Evolutionary conservation across 2,329 filamentous ascomycete species (phyloP), one percentile per base, ranked within the genome.

Genomic region (Pseudogymnoascus sp.): DNA sequence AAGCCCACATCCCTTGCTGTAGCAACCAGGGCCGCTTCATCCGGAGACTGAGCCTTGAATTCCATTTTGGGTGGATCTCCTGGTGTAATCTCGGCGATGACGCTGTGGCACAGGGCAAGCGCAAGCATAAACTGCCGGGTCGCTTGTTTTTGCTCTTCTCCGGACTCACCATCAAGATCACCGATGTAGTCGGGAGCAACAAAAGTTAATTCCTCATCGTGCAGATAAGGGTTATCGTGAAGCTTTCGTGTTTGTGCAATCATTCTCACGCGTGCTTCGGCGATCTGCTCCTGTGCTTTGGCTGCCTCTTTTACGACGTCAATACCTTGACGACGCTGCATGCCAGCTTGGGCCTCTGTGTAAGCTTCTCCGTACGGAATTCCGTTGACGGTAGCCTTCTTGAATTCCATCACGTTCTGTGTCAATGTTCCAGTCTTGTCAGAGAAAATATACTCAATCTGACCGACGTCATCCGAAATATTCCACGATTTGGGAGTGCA

Each of bases 401-500:
- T 99, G 84, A 97, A 99, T 75, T 99, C 96, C 95, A 96, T 96
- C 62, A 96, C 89, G 73, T 96, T 96, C 71, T 96, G 91, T 0
- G 91, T 96, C 67, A 96, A 78, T 2, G 91, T 96, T 64, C 91
- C 91, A 0, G 91, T 96, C 77, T 96, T 96, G 80, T 96, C 91
- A 0, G 91, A 97, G 76, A 99, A 99, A 68, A 99, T 96, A 79
- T 97, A 99, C 76, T 97, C 95, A 66, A 99, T 96, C 77, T 99
- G 95, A 11, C 95, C 95, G 56, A 99, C 82, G 71, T 99, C 96
- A 72, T 99, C 95, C 0, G 93, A 97, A 60, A 99, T 97, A 73
- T 97, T 99, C 95, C 95, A 99, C 0, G 93, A 92, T 73, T 97
- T 97, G 4, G 96, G 95, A 10, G 96, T 91, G 73, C 96, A 99